These are phyloP conservation scores for Peronospora belbahrii DNA, from an alignment of 352 stramenopile genomes.

Conservation along the genomic window DNA sequence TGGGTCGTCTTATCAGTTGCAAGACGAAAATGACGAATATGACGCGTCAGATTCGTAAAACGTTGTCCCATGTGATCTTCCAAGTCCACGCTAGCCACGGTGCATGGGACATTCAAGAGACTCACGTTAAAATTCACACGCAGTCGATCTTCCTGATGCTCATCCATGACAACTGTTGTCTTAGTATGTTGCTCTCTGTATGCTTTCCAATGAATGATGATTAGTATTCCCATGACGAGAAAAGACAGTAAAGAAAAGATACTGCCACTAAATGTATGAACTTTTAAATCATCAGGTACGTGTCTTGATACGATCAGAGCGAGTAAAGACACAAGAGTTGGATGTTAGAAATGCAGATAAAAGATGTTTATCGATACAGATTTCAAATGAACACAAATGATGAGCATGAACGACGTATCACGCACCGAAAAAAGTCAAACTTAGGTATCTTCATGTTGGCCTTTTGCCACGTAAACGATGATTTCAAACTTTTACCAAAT, in stretches of 20 bases:
- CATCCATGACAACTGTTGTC: slow-evolving; percentile 60
- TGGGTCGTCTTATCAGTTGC: slow-evolving; percentile 23
- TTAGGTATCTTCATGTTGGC: slow-evolving; percentile 17
- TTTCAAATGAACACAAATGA: background rate
- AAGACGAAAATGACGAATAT: slow-evolving; percentile 72
- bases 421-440: slow-evolving; percentile 64
- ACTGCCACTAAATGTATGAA: slow-evolving; percentile 44
- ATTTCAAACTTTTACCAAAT: slow-evolving; percentile 8
- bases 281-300: slow-evolving; percentile 68
- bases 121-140: slow-evolving; percentile 85
- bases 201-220: slow-evolving; percentile 50
- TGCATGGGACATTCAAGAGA: slow-evolving; percentile 61
- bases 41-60: slow-evolving; percentile 71
- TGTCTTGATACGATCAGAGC: slow-evolving; percentile 31
- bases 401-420: background rate
- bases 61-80: slow-evolving; percentile 73
- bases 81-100: slow-evolving; percentile 65
- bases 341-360: slow-evolving; percentile 1
- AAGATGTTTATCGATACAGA: background rate
- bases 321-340: slow-evolving; percentile 11
- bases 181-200: slow-evolving; percentile 39
- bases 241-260: slow-evolving; percentile 70
- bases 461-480: slow-evolving; percentile 18
- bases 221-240: slow-evolving; percentile 39
- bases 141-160: slow-evolving; percentile 72